These are phyloP conservation scores for Candolleomyces efflorescens DNA, from an alignment of 768 basidiomycete species.

Conservation along the genomic window DNA sequence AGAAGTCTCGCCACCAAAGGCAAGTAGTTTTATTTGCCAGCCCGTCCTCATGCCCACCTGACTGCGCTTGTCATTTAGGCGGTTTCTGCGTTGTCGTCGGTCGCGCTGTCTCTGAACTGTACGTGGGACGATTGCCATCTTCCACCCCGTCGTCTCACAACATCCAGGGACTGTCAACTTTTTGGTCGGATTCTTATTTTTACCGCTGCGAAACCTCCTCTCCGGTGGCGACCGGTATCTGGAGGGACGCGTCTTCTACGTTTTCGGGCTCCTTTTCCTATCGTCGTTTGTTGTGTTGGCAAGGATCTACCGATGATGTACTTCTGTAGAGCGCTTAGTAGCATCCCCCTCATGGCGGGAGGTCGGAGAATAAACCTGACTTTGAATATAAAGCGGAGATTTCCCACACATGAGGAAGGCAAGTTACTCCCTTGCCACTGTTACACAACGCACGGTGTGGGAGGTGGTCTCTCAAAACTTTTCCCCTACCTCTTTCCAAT, in stretches of 20 bases:
- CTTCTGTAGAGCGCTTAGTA: slow-evolving; percentile 5
- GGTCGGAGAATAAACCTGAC: slow-evolving; percentile 31
- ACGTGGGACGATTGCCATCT: slow-evolving; percentile 17
- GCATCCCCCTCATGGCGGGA: too few species aligned
- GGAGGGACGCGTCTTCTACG: slow-evolving; percentile 86
- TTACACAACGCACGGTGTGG: slow-evolving; percentile 39
- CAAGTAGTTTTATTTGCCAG: slow-evolving; percentile 28
- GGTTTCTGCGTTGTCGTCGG: slow-evolving; percentile 75
- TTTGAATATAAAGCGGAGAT: slow-evolving; percentile 18
- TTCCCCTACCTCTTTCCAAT: slow-evolving; percentile 33
- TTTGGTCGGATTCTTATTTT: slow-evolving; percentile 75
- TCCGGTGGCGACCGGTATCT: slow-evolving; percentile 55
- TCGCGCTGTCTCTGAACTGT: slow-evolving; percentile 73
- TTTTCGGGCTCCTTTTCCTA: slow-evolving; percentile 64
- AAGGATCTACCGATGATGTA: slow-evolving; percentile 33
- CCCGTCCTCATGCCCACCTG: slow-evolving; percentile 6
- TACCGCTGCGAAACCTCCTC: slow-evolving; percentile 77
- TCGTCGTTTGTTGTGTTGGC: slow-evolving; percentile 32
- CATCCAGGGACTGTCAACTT: slow-evolving; percentile 82
- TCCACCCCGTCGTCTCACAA: background rate
- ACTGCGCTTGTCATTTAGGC: slow-evolving; percentile 38
- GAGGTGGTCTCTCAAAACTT: slow-evolving; percentile 30
- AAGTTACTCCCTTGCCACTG: slow-evolving; percentile 28
- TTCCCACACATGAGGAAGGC: slow-evolving; percentile 18
- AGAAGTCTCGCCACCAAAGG: slow-evolving; percentile 80